phyloP scores from a whole-genome alignment of 306 rosid species.

The Inga leiocalycina region DNA sequence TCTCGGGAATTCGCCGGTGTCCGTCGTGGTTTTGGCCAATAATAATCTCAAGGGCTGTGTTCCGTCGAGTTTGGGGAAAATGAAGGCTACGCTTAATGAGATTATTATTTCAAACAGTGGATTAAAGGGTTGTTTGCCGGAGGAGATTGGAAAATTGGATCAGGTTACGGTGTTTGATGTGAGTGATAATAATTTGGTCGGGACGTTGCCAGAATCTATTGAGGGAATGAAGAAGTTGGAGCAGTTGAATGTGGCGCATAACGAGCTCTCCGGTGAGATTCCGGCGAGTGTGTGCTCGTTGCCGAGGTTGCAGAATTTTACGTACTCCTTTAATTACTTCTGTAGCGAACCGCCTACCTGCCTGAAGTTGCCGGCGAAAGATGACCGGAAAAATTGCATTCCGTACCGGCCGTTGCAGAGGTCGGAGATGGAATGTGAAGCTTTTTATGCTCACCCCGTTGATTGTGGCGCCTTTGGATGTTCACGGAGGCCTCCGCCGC shows the following conservation, averaged over 20 bases:
- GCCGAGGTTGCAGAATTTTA: slow-evolving; percentile 76
- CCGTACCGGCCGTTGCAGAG: slow-evolving; percentile 71
- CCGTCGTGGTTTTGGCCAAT: slow-evolving; percentile 76
- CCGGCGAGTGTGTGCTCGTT: slow-evolving; percentile 64
- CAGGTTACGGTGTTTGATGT: slow-evolving; percentile 75
- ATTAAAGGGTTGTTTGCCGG: slow-evolving; percentile 67
- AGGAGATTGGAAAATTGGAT: slow-evolving; percentile 55
- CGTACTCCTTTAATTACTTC: slow-evolving; percentile 72
- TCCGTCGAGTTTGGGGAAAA: slow-evolving; percentile 56
- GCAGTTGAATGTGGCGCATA: slow-evolving; percentile 71
- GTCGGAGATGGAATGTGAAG: slow-evolving; percentile 53
- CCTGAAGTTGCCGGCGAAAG: slow-evolving; percentile 50
- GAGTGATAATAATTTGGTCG: slow-evolving; percentile 59
- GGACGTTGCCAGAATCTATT: slow-evolving; percentile 64
- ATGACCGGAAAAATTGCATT: slow-evolving; percentile 72
- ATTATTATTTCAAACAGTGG: slow-evolving; percentile 66
- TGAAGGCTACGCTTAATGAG: slow-evolving; percentile 72
- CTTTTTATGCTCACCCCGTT: slow-evolving; percentile 53
- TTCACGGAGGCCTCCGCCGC: slow-evolving; percentile 30
- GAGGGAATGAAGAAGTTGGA: slow-evolving; percentile 72
- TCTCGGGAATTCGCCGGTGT: slow-evolving; percentile 60
- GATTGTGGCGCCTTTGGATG: slow-evolving; percentile 64
- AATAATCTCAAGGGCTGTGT: slow-evolving; percentile 63
- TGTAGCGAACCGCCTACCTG: slow-evolving; percentile 57
- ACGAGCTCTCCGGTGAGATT: slow-evolving; percentile 63